These are phyloP conservation scores for Cyclocybe aegerita DNA, from an alignment of 768 basidiomycete species.

Conservation along the genomic window DNA sequence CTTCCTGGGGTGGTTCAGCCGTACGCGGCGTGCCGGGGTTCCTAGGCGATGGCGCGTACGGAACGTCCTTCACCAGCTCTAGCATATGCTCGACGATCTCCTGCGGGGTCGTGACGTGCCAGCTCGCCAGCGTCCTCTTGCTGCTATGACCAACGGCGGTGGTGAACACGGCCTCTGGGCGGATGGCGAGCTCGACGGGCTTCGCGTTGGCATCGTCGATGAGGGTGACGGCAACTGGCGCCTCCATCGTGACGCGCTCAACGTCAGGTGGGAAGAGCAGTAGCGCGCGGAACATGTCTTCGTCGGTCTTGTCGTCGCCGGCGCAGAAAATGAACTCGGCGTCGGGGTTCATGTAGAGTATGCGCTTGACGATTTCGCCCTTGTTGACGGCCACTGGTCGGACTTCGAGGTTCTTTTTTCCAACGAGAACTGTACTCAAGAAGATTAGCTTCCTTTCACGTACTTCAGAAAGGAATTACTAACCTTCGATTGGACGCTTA, in stretches of 20 bases:
- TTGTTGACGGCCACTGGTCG: constrained; percentile 96
- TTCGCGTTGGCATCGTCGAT: constrained; percentile 44
- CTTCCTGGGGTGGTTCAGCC: background rate
- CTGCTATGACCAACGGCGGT: constrained; percentile 90
- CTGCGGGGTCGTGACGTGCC: constrained; percentile 88
- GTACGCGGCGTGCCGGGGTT: background rate
- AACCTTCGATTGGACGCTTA: constrained; percentile 92
- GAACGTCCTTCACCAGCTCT: constrained; percentile 46
- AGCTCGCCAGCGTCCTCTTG: constrained; percentile 87
- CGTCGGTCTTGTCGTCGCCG: constrained; percentile 99
- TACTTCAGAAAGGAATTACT: constrained; percentile 12
- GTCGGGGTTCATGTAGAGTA: constrained; percentile 90
- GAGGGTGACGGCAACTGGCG: constrained; percentile 53
- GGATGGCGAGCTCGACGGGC: constrained; percentile 61
- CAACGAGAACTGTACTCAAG: constrained; percentile 69
- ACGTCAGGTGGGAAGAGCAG: constrained; percentile 55
- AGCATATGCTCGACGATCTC: constrained; percentile 85
- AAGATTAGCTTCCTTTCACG: background rate
- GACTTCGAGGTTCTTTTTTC: constrained; percentile 98
- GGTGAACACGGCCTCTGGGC: constrained; percentile 78
- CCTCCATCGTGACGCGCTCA: constrained; percentile 48
- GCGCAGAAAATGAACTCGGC: constrained; percentile 97
- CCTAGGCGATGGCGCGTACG: constrained; percentile 16
- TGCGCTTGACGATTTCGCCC: constrained; percentile 96
- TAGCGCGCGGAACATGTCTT: constrained; percentile 98